Conservation (phyloP, 805 yeast species). For the Dipodascus geniculatus region DNA sequence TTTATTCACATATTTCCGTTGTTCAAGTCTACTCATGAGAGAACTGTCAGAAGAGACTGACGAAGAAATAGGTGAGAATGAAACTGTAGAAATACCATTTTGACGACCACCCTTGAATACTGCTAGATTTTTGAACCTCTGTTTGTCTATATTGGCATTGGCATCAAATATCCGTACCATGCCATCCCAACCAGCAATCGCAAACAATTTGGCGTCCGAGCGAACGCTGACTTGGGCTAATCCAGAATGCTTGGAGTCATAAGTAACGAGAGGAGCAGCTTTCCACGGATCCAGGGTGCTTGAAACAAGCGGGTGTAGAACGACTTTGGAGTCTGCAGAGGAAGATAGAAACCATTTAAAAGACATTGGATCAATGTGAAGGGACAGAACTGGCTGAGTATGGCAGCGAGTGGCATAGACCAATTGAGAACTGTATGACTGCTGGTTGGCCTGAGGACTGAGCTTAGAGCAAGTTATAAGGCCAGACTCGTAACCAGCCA, state of each 20-base stretch:
- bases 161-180: constrained; percentile 23
- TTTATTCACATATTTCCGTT: constrained; percentile 16
- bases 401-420: constrained; percentile 14
- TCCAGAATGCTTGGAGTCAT: constrained; percentile 19
- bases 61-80: constrained; percentile 11
- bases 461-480: constrained; percentile 31
- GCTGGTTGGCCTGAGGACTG: too few species aligned
- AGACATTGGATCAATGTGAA: constrained; percentile 13
- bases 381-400: constrained; percentile 23
- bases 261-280: background rate
- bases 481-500: constrained; percentile 69
- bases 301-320: constrained; percentile 18
- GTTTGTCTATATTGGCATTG: constrained; percentile 3
- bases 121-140: constrained; percentile 21
- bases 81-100: constrained; percentile 20
- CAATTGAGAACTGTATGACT: background rate
- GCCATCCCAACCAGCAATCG: constrained; percentile 33
- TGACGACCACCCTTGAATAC: constrained; percentile 22
- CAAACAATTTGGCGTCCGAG: constrained; percentile 15
- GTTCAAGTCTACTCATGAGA: constrained; percentile 2
- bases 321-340: constrained; percentile 24
- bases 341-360: constrained; percentile 17
- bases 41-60: too few species aligned
- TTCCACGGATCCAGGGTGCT: background rate
- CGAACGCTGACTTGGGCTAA: constrained; percentile 18